Base-by-base conservation (phyloP, 208 protist species). In the Leishmania mexicana region DNA sequence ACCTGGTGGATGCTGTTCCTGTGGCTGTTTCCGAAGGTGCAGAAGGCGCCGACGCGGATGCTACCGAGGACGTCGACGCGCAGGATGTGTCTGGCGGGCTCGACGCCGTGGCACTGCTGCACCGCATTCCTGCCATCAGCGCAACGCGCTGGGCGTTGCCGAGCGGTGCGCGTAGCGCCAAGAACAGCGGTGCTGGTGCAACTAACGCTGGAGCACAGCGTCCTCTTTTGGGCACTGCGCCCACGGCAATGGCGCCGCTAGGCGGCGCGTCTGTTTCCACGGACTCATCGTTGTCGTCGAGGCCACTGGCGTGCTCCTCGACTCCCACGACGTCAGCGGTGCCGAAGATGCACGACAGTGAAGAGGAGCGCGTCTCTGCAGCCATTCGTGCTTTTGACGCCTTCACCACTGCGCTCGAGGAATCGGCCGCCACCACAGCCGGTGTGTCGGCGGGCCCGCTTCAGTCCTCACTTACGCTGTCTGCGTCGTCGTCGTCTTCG, bases 61-160 rank as follows among this genome's bases (percentile, higher is more conserved):
- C 24, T 47, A 53, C 57, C 35, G 57, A 78, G 35, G 57, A 68
- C 40, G 68, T 3, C 35, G 62, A 67, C 21, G 75, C 3, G 24
- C 58, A 58, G 38, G 77, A 73, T 3, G 53, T 35, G 68, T 13
- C 45, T 11, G 54, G 35, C 13, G 79, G 47, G 60, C 58, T 73
- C 19, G 88, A 95, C 79, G 89, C 91, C 15, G 67, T 95, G 42
- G 42, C 85, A 38, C 78, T 95, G 58, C 83, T 95, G 78, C 79
- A 83, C 19, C 83, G 75, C 35, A 75, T 95, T 31, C 81, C 83
- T 40, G 80, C 84, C 60, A 78, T 87, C 76, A 54, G 75, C 40
- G 84, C 80, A 0, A 81, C 79, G 15, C 86, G 71, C 21, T 84
- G 79, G 85, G 40, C 38, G 38, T 38, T 83, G 57, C 73, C 80